A percentile compares a stretch with the other conserved stretches of the same genome.
phyloP scores from a whole-genome alignment of 116 monocot genomes.

The Trichopus zeylanicus region DNA sequence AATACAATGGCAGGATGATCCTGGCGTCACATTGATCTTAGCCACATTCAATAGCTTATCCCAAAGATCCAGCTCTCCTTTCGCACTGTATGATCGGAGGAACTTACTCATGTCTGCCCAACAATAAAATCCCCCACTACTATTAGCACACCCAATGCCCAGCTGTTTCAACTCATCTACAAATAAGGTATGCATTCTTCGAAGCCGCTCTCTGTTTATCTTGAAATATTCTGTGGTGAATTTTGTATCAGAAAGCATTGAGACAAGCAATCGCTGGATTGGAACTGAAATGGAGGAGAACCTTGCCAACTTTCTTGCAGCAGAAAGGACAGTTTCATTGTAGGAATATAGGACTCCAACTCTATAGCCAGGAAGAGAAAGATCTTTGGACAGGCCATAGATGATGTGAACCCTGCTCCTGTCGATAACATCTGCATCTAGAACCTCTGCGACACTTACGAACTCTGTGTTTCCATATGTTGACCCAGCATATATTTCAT shows the following conservation, averaged over 20 bases:
- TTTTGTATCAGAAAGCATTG: slow-evolving; percentile 51
- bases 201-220: slow-evolving; percentile 18
- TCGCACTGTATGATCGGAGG: slow-evolving; percentile 37
- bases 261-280: slow-evolving; percentile 42
- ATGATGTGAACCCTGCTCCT: slow-evolving; percentile 63
- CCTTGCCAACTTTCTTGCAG: slow-evolving; percentile 42
- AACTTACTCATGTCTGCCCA: slow-evolving; percentile 47
- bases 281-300: slow-evolving; percentile 59
- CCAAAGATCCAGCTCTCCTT: slow-evolving; percentile 51
- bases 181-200: slow-evolving; percentile 27
- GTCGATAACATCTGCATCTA: slow-evolving; percentile 47
- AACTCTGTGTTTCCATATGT: slow-evolving; percentile 33
- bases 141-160: slow-evolving; percentile 25
- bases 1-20: slow-evolving; percentile 36
- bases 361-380: slow-evolving; percentile 54
- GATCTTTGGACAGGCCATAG: slow-evolving; percentile 66
- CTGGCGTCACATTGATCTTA: slow-evolving; percentile 37
- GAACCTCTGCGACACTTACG: slow-evolving; percentile 51
- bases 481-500: slow-evolving; percentile 71
- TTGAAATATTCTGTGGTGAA: slow-evolving; percentile 26
- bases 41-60: slow-evolving; percentile 30
- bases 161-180: slow-evolving; percentile 30
- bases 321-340: slow-evolving; percentile 53
- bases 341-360: slow-evolving; percentile 59
- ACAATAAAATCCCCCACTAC: slow-evolving; percentile 39